Evolutionary conservation across 169 alveolate genomes (phyloP).

Genomic region (Sarcocystis neurona): DNA sequence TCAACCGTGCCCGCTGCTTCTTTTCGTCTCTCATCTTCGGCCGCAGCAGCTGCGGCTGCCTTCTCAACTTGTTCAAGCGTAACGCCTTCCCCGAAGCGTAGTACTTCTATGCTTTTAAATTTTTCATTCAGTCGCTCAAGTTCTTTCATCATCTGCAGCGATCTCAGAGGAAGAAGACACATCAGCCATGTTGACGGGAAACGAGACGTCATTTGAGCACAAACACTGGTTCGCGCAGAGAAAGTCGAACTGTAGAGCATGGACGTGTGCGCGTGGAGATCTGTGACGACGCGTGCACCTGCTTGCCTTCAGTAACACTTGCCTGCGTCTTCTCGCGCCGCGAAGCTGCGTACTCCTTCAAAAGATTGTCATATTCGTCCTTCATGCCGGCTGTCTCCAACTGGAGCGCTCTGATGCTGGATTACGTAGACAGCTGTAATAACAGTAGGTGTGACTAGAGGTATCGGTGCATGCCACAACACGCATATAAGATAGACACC

Average conservation of each 20-base stretch:
- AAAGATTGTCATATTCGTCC: neutral
- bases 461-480: too few species aligned
- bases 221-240: too few species aligned
- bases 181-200: too few species aligned
- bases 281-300: neutral
- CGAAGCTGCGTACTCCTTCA: neutral
- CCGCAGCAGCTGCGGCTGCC: neutral
- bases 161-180: too few species aligned
- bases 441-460: neutral
- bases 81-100: slow-evolving; percentile 4
- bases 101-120: neutral
- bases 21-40: neutral
- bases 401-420: neutral
- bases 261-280: neutral
- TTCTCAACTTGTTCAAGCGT: neutral
- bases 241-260: too few species aligned
- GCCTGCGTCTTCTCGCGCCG: neutral
- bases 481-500: too few species aligned
- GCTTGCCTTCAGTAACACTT: neutral
- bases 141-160: neutral
- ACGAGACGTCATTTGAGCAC: too few species aligned
- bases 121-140: neutral
- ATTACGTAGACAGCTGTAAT: neutral
- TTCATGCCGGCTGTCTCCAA: neutral
- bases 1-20: neutral